phyloP scores from a whole-genome alignment of 2,329 filamentous ascomycete genomes.

The Microdochium paspali region DNA sequence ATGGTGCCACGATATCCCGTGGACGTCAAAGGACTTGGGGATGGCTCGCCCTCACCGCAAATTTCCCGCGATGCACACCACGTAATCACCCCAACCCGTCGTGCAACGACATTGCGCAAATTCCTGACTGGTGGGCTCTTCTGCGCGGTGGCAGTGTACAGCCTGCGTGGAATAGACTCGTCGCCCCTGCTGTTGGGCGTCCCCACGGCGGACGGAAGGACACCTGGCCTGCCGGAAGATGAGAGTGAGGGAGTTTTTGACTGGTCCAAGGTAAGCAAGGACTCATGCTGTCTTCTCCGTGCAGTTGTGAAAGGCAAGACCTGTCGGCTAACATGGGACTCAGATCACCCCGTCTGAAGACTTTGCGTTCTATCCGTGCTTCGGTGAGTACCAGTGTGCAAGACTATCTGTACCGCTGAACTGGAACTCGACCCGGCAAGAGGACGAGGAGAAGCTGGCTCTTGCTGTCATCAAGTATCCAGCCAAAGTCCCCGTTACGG shows the following conservation, averaged over 20 bases:
- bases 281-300: no score
- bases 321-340: background rate
- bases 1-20: no score
- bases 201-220: no score
- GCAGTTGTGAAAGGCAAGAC: no score
- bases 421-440: constrained; percentile 24
- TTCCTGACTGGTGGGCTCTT: background rate
- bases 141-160: background rate
- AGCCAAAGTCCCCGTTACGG: constrained; percentile 20
- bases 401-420: constrained; percentile 37
- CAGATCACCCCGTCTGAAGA: background rate
- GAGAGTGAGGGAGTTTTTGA: background rate
- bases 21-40: no score
- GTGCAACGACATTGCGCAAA: no score
- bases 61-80: no score
- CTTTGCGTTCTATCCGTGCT: constrained; percentile 21
- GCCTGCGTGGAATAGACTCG: background rate
- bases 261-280: background rate
- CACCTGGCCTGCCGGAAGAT: no score
- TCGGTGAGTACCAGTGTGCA: constrained; percentile 35
- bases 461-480: constrained; percentile 36
- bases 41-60: no score
- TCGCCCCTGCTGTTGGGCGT: background rate
- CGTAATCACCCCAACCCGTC: no score
- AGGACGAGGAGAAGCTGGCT: constrained; percentile 21